Conservation (phyloP, 495 filamentous ascomycete genomes). For the Bacidia rubella region DNA sequence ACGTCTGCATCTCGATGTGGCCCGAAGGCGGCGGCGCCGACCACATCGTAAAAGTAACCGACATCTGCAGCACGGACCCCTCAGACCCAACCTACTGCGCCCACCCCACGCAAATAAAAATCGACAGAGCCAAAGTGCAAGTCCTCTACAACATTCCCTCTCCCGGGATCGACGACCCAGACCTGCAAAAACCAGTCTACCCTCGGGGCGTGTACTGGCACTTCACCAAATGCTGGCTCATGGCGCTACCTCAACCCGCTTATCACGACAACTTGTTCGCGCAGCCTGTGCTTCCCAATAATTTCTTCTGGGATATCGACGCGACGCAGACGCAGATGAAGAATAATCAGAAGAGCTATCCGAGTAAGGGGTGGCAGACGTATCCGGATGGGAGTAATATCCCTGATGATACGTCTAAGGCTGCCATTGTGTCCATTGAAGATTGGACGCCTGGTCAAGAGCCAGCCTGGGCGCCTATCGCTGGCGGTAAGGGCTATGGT, state of each 20-base stretch:
- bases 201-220: slow-evolving; percentile 5
- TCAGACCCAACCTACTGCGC: slow-evolving; percentile 6
- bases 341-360: slow-evolving; percentile 9
- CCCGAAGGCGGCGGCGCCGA: neutral
- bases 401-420: neutral
- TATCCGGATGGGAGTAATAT: slow-evolving; percentile 1
- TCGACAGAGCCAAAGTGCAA: slow-evolving; percentile 6
- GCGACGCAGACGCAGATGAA: slow-evolving; percentile 2
- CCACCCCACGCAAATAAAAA: slow-evolving; percentile 4
- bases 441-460: slow-evolving; percentile 8
- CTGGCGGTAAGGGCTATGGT: slow-evolving; percentile 7
- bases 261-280: slow-evolving; percentile 7
- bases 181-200: slow-evolving; percentile 4
- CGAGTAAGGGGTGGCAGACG: slow-evolving; percentile 4
- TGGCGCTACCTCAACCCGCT: slow-evolving; percentile 5
- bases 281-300: slow-evolving; percentile 3
- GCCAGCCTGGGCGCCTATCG: slow-evolving; percentile 7
- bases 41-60: slow-evolving; percentile 9
- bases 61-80: slow-evolving; percentile 10
- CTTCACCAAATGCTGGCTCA: slow-evolving; percentile 6
- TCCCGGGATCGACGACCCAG: slow-evolving; percentile 1
- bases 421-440: neutral
- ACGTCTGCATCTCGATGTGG: slow-evolving; percentile 7
- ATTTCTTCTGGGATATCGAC: slow-evolving; percentile 3
- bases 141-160: slow-evolving; percentile 2